phyloP scores from a whole-genome alignment of 2,329 filamentous ascomycete species.

The Penicillium nordicum region DNA sequence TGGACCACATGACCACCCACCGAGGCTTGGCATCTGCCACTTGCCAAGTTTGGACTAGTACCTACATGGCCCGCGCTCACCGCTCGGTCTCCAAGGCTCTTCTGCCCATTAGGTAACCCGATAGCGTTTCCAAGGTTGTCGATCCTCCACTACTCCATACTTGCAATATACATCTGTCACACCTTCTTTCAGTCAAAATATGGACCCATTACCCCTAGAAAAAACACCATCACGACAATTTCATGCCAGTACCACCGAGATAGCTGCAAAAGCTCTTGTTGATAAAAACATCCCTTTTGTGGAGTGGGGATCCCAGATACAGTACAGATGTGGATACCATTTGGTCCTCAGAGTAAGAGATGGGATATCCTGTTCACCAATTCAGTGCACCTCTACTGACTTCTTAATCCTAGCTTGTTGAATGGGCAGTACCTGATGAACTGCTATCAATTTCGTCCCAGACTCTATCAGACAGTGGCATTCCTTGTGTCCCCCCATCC shows the following conservation, averaged over 20 bases:
- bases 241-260: neutral
- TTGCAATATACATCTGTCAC: neutral
- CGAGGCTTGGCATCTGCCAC: too few species aligned
- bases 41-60: neutral
- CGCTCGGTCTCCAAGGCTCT: too few species aligned
- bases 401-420: neutral
- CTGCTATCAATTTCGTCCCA: constrained; percentile 4
- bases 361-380: neutral
- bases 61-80: too few species aligned
- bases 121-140: neutral
- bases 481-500: neutral
- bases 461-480: constrained; percentile 1
- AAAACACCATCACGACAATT: too few species aligned
- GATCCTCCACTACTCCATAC: neutral
- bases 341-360: constrained; percentile 7
- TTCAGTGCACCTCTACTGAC: neutral
- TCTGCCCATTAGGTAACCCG: neutral
- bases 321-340: constrained; percentile 4
- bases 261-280: neutral
- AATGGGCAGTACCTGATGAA: constrained; percentile 13
- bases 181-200: neutral
- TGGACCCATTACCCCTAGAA: too few species aligned
- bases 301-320: constrained; percentile 9
- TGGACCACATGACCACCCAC: neutral
- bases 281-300: constrained; percentile 6